These are phyloP conservation scores for Meyerozyma guilliermondii DNA, from an alignment of 1,139 yeast species.

Conservation along the genomic window DNA sequence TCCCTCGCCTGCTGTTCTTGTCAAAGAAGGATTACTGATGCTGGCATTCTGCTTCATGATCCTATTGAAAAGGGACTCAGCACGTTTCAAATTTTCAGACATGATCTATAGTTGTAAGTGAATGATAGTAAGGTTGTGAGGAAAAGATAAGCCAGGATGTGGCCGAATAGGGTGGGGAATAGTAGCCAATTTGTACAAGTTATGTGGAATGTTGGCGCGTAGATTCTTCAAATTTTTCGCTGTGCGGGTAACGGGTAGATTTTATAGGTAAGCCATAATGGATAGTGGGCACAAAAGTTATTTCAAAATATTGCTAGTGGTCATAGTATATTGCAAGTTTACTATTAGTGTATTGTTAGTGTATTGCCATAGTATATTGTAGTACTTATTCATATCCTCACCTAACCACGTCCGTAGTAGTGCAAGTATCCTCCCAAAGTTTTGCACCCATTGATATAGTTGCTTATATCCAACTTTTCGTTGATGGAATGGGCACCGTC, in stretches of 20 bases:
- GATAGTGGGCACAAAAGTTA: too few species aligned
- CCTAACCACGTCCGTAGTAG: constrained; percentile 53
- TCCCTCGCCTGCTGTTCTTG: background rate
- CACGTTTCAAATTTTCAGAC: constrained; percentile 48
- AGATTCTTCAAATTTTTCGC: background rate
- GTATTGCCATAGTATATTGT: background rate
- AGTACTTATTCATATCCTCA: background rate
- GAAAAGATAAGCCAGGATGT: background rate
- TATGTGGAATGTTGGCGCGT: background rate
- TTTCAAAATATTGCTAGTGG: too few species aligned
- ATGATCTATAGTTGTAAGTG: constrained; percentile 12
- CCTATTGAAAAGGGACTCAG: constrained; percentile 45
- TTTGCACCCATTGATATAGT: constrained; percentile 91
- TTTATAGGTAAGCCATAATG: background rate
- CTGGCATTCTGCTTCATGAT: constrained; percentile 38
- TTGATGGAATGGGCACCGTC: constrained; percentile 99
- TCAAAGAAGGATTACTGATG: constrained; percentile 2
- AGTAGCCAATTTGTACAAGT: background rate
- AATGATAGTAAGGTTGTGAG: background rate
- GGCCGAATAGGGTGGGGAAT: background rate
- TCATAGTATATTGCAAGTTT: too few species aligned
- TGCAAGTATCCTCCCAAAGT: constrained; percentile 92
- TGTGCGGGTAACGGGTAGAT: background rate
- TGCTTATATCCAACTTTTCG: constrained; percentile 84
- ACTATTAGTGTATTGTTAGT: too few species aligned